These are phyloP conservation scores for Ministeria vibrans DNA, from an alignment of 78 protist species.

Conservation along the genomic window DNA sequence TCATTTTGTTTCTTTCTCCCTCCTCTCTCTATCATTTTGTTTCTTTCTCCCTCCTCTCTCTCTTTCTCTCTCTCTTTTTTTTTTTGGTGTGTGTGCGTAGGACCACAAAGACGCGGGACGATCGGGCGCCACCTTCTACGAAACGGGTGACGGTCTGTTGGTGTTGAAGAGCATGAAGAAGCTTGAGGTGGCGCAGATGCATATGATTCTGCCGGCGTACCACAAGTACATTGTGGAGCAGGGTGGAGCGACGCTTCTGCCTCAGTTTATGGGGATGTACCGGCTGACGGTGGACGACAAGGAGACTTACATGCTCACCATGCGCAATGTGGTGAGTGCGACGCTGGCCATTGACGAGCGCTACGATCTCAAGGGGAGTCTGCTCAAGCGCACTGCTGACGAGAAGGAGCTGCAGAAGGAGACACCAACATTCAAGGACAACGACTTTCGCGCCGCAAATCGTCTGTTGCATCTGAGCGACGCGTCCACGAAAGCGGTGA, in stretches of 20 bases:
- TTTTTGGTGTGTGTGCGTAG: too few relatives aligned
- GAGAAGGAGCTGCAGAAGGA: not conserved
- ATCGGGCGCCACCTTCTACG: too few relatives aligned
- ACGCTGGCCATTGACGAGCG: not conserved
- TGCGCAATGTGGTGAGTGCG: not conserved
- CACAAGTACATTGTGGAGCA: not conserved
- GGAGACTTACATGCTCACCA: not conserved
- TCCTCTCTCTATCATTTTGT: not conserved
- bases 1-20: not conserved
- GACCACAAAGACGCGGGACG: too few relatives aligned
- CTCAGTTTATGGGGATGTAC: not conserved
- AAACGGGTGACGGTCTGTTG: too few relatives aligned
- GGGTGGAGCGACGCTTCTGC: not conserved
- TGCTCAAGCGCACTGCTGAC: not conserved
- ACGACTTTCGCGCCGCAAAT: not conserved
- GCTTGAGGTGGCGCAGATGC: too few relatives aligned
- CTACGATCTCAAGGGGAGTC: not conserved
- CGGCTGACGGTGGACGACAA: not conserved
- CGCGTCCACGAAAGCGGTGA: not conserved
- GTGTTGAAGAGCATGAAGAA: too few relatives aligned
- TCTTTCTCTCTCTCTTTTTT: not conserved
- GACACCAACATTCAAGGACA: not conserved
- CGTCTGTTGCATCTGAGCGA: not conserved
- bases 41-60: not conserved
- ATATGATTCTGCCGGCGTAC: not conserved